These are phyloP conservation scores for Oryza nivara DNA, from an alignment of 176 grass and related monocot species.

Conservation along the genomic window DNA sequence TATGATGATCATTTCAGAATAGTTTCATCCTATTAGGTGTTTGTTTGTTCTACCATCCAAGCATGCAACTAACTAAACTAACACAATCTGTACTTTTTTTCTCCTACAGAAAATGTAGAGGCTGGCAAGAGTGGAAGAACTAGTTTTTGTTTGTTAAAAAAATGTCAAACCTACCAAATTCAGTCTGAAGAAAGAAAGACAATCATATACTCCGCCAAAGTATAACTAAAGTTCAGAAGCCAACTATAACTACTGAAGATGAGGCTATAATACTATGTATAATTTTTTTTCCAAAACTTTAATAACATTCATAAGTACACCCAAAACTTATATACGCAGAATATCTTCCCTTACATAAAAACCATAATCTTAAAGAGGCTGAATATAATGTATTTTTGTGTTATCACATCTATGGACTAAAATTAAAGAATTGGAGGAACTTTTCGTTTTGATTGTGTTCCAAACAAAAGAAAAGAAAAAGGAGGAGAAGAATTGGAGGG, in stretches of 20 bases:
- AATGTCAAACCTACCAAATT: background rate
- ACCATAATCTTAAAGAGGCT: background rate
- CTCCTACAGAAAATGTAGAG: background rate
- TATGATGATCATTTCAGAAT: background rate
- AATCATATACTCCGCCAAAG: background rate
- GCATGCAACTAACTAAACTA: background rate
- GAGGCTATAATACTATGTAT: no score
- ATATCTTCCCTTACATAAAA: background rate
- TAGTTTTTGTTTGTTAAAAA: no score
- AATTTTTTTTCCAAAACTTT: no score
- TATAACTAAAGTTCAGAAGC: background rate
- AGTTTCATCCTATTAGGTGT: background rate
- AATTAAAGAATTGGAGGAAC: background rate
- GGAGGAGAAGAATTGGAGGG: background rate
- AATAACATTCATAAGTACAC: no score
- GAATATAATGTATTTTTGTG: no score
- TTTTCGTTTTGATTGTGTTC: background rate
- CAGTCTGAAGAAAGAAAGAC: background rate
- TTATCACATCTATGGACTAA: background rate
- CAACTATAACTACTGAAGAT: background rate
- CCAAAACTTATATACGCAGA: no score
- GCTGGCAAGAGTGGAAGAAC: background rate
- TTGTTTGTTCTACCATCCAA: constrained; percentile 1
- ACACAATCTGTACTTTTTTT: no score
- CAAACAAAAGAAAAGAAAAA: background rate